Evolutionary conservation across 1,284 basidiomycete genomes (phyloP).

Genomic region (Vanrija sp.): DNA sequence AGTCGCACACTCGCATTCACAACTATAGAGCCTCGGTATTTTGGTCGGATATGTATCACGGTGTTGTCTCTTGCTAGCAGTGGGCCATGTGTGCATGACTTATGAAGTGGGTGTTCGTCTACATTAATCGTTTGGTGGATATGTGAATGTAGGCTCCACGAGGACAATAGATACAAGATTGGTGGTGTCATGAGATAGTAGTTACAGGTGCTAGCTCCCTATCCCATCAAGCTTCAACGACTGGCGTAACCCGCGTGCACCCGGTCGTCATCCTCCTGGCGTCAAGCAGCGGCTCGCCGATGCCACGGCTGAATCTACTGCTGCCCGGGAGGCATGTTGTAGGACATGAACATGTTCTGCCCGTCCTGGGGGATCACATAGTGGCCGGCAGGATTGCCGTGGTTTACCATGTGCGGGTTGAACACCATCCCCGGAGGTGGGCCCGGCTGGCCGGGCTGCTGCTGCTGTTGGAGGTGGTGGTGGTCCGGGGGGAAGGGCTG

Average conservation of each 20-base stretch:
- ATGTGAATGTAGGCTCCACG: too few relatives aligned
- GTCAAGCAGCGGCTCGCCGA: too few relatives aligned
- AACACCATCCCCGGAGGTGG: not conserved
- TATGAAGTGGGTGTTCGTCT: too few relatives aligned
- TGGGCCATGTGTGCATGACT: too few relatives aligned
- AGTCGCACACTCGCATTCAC: too few relatives aligned
- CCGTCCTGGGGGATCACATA: constrained; percentile 5
- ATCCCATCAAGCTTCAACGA: too few relatives aligned
- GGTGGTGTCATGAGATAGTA: too few relatives aligned
- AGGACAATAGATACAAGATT: too few relatives aligned
- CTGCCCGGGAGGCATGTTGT: constrained; percentile 1
- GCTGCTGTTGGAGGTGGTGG: not conserved
- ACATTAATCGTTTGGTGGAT: too few relatives aligned
- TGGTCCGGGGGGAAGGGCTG: not conserved
- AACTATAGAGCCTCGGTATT: not conserved
- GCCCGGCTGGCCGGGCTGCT: not conserved
- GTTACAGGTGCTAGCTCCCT: too few relatives aligned
- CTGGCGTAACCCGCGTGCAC: too few relatives aligned
- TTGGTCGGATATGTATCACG: constrained; percentile 1
- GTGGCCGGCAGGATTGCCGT: not conserved
- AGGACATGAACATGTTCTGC: constrained; percentile 5
- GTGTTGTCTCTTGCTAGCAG: not conserved
- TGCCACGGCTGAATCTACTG: not conserved
- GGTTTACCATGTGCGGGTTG: not conserved
- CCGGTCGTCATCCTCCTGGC: too few relatives aligned